Conservation (phyloP, 768 basidiomycete species). For the Termitomyces sp. region DNA sequence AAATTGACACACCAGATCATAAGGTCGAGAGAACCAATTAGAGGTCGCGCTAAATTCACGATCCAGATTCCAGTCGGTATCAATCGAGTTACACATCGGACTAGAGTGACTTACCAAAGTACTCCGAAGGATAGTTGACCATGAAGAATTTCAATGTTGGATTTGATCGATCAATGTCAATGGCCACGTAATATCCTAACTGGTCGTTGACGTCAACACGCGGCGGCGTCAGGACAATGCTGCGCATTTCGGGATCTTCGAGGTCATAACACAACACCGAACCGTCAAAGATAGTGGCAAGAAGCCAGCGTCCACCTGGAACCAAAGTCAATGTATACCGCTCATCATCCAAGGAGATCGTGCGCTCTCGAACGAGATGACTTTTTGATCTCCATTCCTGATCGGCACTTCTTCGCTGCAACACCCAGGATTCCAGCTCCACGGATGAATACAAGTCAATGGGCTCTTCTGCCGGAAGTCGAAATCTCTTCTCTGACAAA, state of each 20-base stretch:
- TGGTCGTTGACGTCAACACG: too few relatives aligned
- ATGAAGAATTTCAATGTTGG: neutral
- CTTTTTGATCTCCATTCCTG: neutral
- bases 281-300: neutral
- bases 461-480: neutral
- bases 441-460: neutral
- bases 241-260: neutral
- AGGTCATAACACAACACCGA: neutral
- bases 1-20: neutral
- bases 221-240: too few relatives aligned
- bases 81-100: neutral
- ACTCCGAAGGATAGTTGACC: neutral
- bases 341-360: neutral
- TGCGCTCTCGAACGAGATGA: neutral
- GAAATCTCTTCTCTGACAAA: neutral
- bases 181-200: neutral
- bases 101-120: too few relatives aligned
- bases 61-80: neutral
- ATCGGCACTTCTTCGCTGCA: neutral
- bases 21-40: neutral
- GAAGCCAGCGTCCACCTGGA: neutral
- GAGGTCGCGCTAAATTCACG: too few relatives aligned
- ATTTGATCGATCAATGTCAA: neutral
- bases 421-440: neutral
- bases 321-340: neutral